Base-by-base conservation (phyloP, 495 filamentous ascomycete genomes). In the Parmelia sp. region DNA sequence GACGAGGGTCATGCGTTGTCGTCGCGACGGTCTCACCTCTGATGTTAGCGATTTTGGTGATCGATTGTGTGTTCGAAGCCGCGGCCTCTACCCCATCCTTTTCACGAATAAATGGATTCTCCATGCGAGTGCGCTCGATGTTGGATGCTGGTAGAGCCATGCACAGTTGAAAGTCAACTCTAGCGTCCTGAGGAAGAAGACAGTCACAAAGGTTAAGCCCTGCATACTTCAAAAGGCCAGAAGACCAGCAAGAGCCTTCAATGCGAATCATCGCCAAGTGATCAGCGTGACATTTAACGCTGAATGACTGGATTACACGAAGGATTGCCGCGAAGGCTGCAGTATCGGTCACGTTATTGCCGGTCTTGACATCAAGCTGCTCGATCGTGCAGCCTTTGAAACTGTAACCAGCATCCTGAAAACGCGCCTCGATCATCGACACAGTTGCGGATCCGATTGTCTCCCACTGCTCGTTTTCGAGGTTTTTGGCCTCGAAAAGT, bases 151-250 rank as follows among this genome's bases (percentile, higher is more conserved):
- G 29, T 11, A 55, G 51, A 29, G 4, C 29, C 51, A 55, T 33
- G 29, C 51, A 55, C 3, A 31, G 6, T 21, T 55, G 51, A 21
- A 55, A 10, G 0, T 25, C 29, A 12, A 0, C 47, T 15, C 25
- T 12, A 15, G 17, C 12, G 14, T 17, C 23, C 25, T 27, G 17
- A 0, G 29, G 0, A 9, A 55, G 27, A 23, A 12, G 29, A 6
- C 61, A 63, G 9, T 15, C 49, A 42, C 61, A 63, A 23, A 31
- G 17, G 8, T 57, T 63, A 25, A 57, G 45, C 0, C 39, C 61
- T 10, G 51, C 47, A 17, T 33, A 21, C 14, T 21, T 33, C 2
- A 36, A 21, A 10, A 57, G 21, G 2, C 27, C 31, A 3, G 39
- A n/a, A n/a, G 8, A 27, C 53, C 19, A 33, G 49, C 17, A 11